Evolutionary conservation across 306 rosid genomes (phyloP).

Genomic region (Canavalia ensiformis): DNA sequence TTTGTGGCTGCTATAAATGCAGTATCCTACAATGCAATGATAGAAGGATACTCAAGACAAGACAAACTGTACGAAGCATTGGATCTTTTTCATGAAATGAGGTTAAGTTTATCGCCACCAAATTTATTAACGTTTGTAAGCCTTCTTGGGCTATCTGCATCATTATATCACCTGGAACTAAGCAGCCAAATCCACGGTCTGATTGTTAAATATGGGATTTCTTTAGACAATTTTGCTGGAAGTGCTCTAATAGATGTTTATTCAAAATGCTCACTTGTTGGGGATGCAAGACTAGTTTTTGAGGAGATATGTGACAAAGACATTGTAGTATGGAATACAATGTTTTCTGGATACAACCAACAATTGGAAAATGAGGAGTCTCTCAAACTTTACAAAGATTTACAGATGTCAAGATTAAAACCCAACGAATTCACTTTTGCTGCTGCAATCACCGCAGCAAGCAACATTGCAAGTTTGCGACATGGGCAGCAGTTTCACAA

Average conservation of each 20-base stretch:
- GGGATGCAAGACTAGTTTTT: conserved; percentile 78
- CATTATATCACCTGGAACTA: conserved; percentile 60
- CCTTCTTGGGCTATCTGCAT: conserved; percentile 85
- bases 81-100: conserved; percentile 72
- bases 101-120: conserved; percentile 65
- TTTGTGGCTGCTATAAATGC: conserved; percentile 60
- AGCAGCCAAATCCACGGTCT: conserved; percentile 83
- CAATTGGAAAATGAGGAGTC: conserved; percentile 74
- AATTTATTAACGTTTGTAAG: conserved; percentile 80
- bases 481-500: conserved; percentile 86
- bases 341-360: conserved; percentile 76
- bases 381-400: conserved; percentile 68
- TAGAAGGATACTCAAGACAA: conserved; percentile 85
- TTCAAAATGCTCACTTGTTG: conserved; percentile 73
- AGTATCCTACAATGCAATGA: conserved; percentile 92
- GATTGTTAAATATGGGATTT: conserved; percentile 71
- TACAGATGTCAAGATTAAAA: conserved; percentile 64
- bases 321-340: conserved; percentile 90
- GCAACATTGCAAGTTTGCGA: conserved; percentile 75
- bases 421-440: conserved; percentile 91
- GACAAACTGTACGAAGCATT: conserved; percentile 68
- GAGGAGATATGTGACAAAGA: conserved; percentile 76
- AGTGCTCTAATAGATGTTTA: conserved; percentile 90
- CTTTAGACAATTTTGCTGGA: conserved; percentile 76
- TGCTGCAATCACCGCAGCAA: conserved; percentile 72